Conservation (phyloP, 2,329 filamentous ascomycete species). For the Paecilomyces sp. region DNA sequence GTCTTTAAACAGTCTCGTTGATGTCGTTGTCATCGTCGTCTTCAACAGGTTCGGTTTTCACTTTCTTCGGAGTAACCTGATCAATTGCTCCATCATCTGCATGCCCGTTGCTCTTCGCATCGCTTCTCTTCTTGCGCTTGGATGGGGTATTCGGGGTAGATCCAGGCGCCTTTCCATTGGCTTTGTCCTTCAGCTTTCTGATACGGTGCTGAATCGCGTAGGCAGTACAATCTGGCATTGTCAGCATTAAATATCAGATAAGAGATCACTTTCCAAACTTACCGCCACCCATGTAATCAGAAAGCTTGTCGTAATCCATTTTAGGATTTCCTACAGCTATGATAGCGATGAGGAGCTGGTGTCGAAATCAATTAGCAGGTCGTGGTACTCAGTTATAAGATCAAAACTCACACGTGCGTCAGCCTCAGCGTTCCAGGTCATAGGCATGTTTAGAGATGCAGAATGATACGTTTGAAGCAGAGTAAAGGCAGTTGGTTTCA, state of each 20-base stretch:
- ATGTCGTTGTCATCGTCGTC: background rate
- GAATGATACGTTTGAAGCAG: background rate
- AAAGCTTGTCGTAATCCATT: conserved; percentile 2
- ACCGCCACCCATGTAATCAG: conserved; percentile 7
- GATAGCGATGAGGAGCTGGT: background rate
- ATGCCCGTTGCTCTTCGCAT: background rate
- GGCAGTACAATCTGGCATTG: conserved; percentile 12
- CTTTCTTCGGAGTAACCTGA: background rate
- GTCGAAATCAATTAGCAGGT: background rate
- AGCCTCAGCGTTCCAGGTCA: background rate
- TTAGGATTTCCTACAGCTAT: background rate
- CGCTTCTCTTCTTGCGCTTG: background rate
- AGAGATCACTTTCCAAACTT: background rate
- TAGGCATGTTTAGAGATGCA: background rate
- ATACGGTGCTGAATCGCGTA: conserved; percentile 17
- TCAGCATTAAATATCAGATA: background rate
- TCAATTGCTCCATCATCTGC: background rate
- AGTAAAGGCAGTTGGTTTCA: background rate
- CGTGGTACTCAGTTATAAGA: no score
- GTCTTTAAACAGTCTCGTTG: background rate
- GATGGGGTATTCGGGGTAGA: background rate
- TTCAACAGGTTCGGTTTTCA: background rate
- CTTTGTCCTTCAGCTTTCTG: conserved; percentile 11
- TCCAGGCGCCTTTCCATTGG: background rate
- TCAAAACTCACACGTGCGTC: background rate